These are phyloP conservation scores for Zalerion maritima DNA, from an alignment of 495 filamentous ascomycete genomes.

Conservation along the genomic window DNA sequence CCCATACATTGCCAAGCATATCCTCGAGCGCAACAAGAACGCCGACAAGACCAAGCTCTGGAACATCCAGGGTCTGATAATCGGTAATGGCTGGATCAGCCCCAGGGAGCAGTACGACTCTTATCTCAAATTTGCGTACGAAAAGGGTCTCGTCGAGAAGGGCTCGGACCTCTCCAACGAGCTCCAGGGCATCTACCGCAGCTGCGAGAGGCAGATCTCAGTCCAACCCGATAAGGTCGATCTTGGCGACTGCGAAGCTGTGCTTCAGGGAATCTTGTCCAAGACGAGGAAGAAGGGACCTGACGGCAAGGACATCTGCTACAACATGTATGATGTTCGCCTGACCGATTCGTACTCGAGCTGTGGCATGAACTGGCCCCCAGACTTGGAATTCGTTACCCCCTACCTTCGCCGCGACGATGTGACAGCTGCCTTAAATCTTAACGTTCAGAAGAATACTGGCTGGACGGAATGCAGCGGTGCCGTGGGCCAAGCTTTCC, in stretches of 20 bases:
- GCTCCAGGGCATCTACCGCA: conserved; percentile 32
- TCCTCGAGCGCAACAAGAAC: conserved; percentile 65
- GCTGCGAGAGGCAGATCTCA: conserved; percentile 51
- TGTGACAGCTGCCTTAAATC: conserved; percentile 64
- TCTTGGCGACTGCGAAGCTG: conserved; percentile 50
- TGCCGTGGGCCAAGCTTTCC: conserved; percentile 56
- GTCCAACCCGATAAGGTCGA: conserved; percentile 50
- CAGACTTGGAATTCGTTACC: conserved; percentile 58
- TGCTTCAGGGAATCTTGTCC: conserved; percentile 54
- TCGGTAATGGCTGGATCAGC: conserved; percentile 96
- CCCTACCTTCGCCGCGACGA: conserved; percentile 77
- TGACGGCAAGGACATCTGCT: conserved; percentile 40
- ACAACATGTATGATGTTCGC: conserved; percentile 93
- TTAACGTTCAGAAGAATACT: conserved; percentile 63
- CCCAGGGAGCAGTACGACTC: conserved; percentile 81
- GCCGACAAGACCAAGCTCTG: conserved; percentile 34
- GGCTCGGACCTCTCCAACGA: conserved; percentile 47
- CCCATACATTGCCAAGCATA: conserved; percentile 81
- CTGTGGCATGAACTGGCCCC: conserved; percentile 95
- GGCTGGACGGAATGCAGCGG: conserved; percentile 90
- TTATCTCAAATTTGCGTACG: conserved; percentile 66
- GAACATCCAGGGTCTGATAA: conserved; percentile 78
- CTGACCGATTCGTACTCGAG: conserved; percentile 54
- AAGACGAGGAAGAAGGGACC: conserved; percentile 34
- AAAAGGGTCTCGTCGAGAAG: conserved; percentile 52